Conservation (phyloP, 768 basidiomycete genomes). For the Pholiota molesta region DNA sequence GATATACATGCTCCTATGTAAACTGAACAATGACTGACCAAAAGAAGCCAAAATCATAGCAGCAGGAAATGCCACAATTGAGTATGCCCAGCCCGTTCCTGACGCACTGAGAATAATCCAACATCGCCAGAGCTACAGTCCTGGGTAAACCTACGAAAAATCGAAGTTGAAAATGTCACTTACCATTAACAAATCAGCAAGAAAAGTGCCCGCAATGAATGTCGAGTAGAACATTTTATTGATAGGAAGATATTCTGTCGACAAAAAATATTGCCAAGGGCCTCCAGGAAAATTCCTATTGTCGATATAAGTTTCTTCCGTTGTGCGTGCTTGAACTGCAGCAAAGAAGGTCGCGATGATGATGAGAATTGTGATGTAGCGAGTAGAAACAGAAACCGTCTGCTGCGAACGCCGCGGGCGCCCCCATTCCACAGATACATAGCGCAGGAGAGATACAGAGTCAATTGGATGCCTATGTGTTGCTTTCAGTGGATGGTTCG, state of each 20-base stretch:
- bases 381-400: constrained; percentile 33
- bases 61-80: constrained; percentile 35
- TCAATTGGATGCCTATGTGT: constrained; percentile 34
- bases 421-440: constrained; percentile 33
- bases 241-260: constrained; percentile 37
- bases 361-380: constrained; percentile 39
- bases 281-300: constrained; percentile 42
- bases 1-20: not conserved
- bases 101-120: constrained; percentile 45
- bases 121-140: constrained; percentile 42
- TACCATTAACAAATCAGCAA: constrained; percentile 44
- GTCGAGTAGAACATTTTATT: constrained; percentile 43
- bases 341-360: constrained; percentile 37
- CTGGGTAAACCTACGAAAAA: not conserved
- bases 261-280: constrained; percentile 44
- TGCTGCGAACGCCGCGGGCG: constrained; percentile 24
- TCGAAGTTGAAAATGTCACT: constrained; percentile 9
- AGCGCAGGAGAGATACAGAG: constrained; percentile 36
- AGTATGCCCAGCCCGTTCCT: constrained; percentile 28
- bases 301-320: constrained; percentile 39
- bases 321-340: constrained; percentile 39
- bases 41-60: constrained; percentile 40
- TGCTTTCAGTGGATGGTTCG: not conserved
- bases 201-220: constrained; percentile 42
- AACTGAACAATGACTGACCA: constrained; percentile 27